Conservation (phyloP, 768 basidiomycete species). For the Naganishia vaughanmartiniae region DNA sequence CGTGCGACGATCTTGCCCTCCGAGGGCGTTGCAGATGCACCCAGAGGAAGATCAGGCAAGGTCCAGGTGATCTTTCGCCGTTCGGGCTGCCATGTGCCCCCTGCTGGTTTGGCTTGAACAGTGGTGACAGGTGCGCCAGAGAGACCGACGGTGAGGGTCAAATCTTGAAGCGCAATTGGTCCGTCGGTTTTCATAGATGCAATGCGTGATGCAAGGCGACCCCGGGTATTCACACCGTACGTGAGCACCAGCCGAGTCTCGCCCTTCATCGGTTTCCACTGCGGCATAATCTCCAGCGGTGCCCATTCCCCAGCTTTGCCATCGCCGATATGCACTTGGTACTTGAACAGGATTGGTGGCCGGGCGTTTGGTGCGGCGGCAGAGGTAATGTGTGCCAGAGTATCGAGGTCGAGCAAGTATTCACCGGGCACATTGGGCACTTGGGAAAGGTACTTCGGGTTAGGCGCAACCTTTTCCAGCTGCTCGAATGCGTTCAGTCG, state of each 20-base stretch:
- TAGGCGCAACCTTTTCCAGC: constrained; percentile 56
- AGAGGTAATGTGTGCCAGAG: constrained; percentile 37
- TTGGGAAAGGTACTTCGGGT: constrained; percentile 50
- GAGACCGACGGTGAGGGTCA: constrained; percentile 45
- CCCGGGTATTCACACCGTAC: constrained; percentile 43
- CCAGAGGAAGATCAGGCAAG: constrained; percentile 34
- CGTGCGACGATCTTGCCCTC: constrained; percentile 53
- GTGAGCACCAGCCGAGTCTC: constrained; percentile 53
- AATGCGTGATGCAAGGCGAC: constrained; percentile 26
- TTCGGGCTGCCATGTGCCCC: constrained; percentile 48
- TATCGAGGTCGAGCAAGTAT: constrained; percentile 50
- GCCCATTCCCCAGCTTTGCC: constrained; percentile 39
- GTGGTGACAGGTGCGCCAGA: constrained; percentile 39
- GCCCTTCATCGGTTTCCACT: constrained; percentile 52
- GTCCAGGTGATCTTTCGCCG: constrained; percentile 48
- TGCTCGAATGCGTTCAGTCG: constrained; percentile 50
- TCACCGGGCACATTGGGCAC: constrained; percentile 50
- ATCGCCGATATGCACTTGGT: constrained; percentile 51
- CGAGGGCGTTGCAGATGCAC: constrained; percentile 2
- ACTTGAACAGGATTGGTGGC: constrained; percentile 52
- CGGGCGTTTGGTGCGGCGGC: not conserved
- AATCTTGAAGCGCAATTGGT: not conserved
- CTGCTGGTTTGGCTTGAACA: constrained; percentile 54
- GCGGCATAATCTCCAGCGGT: constrained; percentile 51
- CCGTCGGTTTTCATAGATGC: constrained; percentile 15